These are phyloP conservation scores for Pycnococcus provasolii DNA, from an alignment of 139 green algal species.

Conservation along the genomic window DNA sequence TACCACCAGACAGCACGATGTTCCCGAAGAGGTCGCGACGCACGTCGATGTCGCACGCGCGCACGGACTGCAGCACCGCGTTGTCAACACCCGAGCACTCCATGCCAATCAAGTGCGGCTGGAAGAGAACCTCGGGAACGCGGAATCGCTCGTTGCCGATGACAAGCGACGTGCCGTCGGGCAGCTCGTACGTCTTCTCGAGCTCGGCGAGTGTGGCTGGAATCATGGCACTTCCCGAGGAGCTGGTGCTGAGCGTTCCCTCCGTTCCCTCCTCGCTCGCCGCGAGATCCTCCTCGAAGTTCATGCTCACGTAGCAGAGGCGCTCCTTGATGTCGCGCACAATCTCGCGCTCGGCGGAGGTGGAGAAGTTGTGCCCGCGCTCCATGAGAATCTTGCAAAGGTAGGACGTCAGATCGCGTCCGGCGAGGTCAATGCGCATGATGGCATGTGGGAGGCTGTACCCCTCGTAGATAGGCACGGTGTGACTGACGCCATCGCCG, in stretches of 20 bases:
- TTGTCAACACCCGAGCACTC: constrained; percentile 36
- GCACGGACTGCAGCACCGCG: constrained; percentile 42
- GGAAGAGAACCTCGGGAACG: constrained; percentile 39
- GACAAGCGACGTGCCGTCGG: constrained; percentile 28
- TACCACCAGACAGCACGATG: constrained; percentile 39
- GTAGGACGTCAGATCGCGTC: constrained; percentile 39
- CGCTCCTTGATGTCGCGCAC: constrained; percentile 48
- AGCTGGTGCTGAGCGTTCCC: too few relatives aligned
- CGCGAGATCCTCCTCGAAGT: constrained; percentile 20
- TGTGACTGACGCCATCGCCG: constrained; percentile 41
- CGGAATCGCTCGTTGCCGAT: constrained; percentile 38
- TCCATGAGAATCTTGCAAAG: constrained; percentile 38
- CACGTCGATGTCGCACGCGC: constrained; percentile 44
- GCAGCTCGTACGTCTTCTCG: constrained; percentile 24
- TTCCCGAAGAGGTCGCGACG: constrained; percentile 39
- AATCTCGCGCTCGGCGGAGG: constrained; percentile 39
- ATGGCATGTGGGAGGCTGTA: constrained; percentile 41
- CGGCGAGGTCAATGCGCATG: constrained; percentile 38
- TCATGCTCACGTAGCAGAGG: constrained; percentile 40
- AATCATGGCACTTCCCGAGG: too few relatives aligned
- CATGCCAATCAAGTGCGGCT: constrained; percentile 38
- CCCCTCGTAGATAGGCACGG: constrained; percentile 43
- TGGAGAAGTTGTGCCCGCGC: constrained; percentile 38
- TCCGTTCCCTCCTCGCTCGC: not conserved
- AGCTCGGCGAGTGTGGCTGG: not conserved